These are phyloP conservation scores for Exophiala dermatitidis DNA, from an alignment of 2,329 filamentous ascomycete genomes.

Conservation along the genomic window DNA sequence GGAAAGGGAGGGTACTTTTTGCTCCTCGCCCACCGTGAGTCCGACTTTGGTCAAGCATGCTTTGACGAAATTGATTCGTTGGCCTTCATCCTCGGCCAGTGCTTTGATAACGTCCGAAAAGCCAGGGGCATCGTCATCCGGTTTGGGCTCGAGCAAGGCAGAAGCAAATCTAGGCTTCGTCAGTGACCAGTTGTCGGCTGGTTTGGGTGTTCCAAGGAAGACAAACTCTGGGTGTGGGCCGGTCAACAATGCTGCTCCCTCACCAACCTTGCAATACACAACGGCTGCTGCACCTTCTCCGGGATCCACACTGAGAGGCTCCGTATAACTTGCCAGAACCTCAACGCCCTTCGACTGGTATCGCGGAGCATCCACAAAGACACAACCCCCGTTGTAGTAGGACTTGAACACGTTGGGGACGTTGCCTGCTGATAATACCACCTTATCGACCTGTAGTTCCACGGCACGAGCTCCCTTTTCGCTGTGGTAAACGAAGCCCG, in stretches of 20 bases:
- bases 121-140: constrained; percentile 56
- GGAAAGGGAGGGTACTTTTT: constrained; percentile 70
- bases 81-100: constrained; percentile 61
- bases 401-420: constrained; percentile 59
- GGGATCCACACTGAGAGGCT: constrained; percentile 66
- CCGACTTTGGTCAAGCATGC: constrained; percentile 73
- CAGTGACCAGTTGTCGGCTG: constrained; percentile 25
- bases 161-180: constrained; percentile 63
- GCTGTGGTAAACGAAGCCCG: constrained; percentile 82
- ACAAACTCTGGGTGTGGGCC: constrained; percentile 87
- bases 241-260: constrained; percentile 71
- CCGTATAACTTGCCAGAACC: constrained; percentile 71
- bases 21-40: constrained; percentile 65
- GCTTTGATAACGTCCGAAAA: constrained; percentile 64
- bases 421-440: constrained; percentile 47
- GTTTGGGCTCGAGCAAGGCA: constrained; percentile 63
- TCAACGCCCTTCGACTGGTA: constrained; percentile 61
- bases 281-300: constrained; percentile 69
- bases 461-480: constrained; percentile 75
- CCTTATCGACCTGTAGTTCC: constrained; percentile 57
- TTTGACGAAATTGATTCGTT: constrained; percentile 67
- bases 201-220: constrained; percentile 12
- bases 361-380: constrained; percentile 73
- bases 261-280: constrained; percentile 73
- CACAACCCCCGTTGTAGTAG: constrained; percentile 92